Evolutionary conservation across 805 yeast species (phyloP).

Genomic region (Kodamaea kakaduensis): DNA sequence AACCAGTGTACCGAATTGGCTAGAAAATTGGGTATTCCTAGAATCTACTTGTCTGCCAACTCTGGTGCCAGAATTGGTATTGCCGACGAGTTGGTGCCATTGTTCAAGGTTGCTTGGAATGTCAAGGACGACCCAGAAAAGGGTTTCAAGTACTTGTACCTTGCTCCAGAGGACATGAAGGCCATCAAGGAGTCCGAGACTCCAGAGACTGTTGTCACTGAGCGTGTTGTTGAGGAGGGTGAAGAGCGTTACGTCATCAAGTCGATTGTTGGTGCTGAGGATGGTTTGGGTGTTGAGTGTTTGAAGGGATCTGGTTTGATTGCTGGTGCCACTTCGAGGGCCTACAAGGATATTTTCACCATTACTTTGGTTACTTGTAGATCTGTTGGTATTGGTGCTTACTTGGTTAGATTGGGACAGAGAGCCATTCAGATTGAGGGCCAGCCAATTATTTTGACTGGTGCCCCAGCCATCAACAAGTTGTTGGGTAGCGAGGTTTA

Average conservation of each 20-base stretch:
- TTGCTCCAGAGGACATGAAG: conserved; percentile 62
- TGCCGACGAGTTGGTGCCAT: conserved; percentile 92
- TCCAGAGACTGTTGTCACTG: conserved; percentile 62
- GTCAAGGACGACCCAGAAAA: conserved; percentile 67
- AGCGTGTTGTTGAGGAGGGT: conserved; percentile 78
- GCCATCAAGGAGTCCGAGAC: conserved; percentile 58
- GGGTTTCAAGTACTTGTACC: conserved; percentile 88
- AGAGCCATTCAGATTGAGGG: conserved; percentile 99
- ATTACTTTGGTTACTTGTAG: conserved; percentile 98
- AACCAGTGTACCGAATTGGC: conserved; percentile 90
- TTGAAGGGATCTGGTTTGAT: conserved; percentile 96
- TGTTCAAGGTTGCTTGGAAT: conserved; percentile 90
- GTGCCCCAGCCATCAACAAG: conserved; percentile 98
- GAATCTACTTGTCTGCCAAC: conserved; percentile 94
- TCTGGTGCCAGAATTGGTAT: conserved; percentile 99
- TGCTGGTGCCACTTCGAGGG: conserved; percentile 98
- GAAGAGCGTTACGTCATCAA: conserved; percentile 77
- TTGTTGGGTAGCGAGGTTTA: conserved; percentile 95
- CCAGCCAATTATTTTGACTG: conserved; percentile 96
- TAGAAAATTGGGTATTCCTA: conserved; percentile 85
- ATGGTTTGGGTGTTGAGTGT: conserved; percentile 98
- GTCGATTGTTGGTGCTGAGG: conserved; percentile 88
- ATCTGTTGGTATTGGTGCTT: conserved; percentile 99
- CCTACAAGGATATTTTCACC: conserved; percentile 96
- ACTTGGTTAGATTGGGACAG: conserved; percentile 95